Evolutionary conservation across 2,329 filamentous ascomycete species (phyloP).

Genomic region (Xylariaceae sp.): DNA sequence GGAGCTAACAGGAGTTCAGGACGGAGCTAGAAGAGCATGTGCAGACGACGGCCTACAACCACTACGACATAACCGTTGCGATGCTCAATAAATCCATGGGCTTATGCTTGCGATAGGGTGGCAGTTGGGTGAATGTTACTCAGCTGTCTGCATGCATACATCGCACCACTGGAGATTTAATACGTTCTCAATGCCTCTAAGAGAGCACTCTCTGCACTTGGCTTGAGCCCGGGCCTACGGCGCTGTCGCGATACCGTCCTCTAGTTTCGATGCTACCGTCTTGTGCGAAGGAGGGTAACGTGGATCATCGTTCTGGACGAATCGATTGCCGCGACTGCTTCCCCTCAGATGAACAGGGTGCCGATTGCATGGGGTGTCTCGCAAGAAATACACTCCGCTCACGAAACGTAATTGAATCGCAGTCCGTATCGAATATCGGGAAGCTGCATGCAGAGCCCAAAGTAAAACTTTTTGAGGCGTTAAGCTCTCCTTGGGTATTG

Average conservation of each 20-base stretch:
- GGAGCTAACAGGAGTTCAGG: conserved; percentile 29
- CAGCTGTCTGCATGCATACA: conserved; percentile 7
- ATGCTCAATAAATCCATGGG: conserved; percentile 80
- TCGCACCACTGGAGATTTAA: conserved; percentile 1
- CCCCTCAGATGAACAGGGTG: conserved; percentile 8
- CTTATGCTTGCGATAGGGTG: conserved; percentile 61
- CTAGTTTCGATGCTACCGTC: conserved; percentile 4
- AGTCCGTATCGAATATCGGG: not conserved
- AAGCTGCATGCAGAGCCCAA: conserved; percentile 11
- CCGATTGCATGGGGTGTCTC: conserved; percentile 13
- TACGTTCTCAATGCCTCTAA: not conserved
- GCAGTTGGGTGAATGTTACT: conserved; percentile 10
- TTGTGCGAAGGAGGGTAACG: not conserved
- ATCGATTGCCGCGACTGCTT: conserved; percentile 12
- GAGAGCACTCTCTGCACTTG: not conserved
- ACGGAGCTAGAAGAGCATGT: conserved; percentile 29
- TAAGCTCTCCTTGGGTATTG: not conserved
- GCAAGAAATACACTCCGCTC: conserved; percentile 13
- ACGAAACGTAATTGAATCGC: not conserved
- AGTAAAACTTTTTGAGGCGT: not conserved
- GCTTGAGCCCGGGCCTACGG: conserved; percentile 10
- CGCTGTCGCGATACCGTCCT: conserved; percentile 2
- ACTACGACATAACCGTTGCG: conserved; percentile 72
- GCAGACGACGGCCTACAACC: conserved; percentile 53
- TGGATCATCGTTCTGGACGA: conserved; percentile 7